Evolutionary conservation across 1,284 basidiomycete genomes (phyloP).

Genomic region (Heterobasidion occidentale): DNA sequence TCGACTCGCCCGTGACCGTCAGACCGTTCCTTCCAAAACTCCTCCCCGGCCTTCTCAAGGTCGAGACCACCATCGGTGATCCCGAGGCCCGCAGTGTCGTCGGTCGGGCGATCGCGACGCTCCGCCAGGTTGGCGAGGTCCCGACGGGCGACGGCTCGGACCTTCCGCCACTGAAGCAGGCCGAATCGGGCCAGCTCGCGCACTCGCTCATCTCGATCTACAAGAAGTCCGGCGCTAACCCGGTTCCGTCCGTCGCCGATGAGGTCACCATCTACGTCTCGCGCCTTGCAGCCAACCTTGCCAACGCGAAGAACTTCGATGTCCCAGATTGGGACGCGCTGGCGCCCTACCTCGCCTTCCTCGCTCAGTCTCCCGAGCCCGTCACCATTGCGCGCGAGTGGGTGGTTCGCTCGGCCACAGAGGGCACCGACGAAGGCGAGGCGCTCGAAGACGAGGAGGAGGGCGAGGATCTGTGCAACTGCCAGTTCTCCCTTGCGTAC

Average conservation of each 20-base stretch:
- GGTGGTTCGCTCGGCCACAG: conserved; percentile 83
- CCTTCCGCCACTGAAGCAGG: conserved; percentile 76
- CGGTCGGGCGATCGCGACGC: conserved; percentile 83
- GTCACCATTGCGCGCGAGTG: conserved; percentile 73
- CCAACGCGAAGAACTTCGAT: conserved; percentile 90
- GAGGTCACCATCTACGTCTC: conserved; percentile 68
- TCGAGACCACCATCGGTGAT: conserved; percentile 87
- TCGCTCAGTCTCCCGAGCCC: conserved; percentile 59
- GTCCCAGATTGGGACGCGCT: conserved; percentile 83
- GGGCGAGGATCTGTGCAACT: conserved; percentile 97
- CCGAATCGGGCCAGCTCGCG: conserved; percentile 60
- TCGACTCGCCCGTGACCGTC: conserved; percentile 92
- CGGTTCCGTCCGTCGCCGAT: conserved; percentile 47
- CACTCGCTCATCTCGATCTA: conserved; percentile 67
- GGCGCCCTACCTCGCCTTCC: conserved; percentile 69
- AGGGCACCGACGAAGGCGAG: conserved; percentile 64
- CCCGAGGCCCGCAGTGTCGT: conserved; percentile 92
- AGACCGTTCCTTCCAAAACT: conserved; percentile 95
- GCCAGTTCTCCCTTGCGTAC: conserved; percentile 96
- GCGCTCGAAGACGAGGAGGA: conserved; percentile 88
- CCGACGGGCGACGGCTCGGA: conserved; percentile 83
- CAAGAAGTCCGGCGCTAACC: conserved; percentile 68
- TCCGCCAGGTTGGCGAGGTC: conserved; percentile 89
- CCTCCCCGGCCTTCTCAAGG: conserved; percentile 91
- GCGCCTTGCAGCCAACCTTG: conserved; percentile 76